phyloP scores from a whole-genome alignment of 176 grass and related monocot genomes.

The Saccharum officinarum region DNA sequence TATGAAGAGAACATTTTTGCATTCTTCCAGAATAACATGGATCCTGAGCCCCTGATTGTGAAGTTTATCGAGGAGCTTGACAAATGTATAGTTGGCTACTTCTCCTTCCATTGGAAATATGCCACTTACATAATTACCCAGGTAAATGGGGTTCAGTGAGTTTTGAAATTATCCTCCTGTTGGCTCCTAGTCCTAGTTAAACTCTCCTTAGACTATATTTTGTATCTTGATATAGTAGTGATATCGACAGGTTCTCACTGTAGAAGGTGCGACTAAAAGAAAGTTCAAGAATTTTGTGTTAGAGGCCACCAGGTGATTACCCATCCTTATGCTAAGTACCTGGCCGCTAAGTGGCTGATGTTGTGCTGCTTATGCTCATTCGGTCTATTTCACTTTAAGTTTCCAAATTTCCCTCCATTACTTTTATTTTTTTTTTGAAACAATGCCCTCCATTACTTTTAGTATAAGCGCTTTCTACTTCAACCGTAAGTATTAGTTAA shows the following conservation, averaged over 20 bases:
- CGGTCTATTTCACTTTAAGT: neutral
- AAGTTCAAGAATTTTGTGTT: constrained; percentile 77
- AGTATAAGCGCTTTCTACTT: neutral
- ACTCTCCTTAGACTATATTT: neutral
- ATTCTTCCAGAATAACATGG: constrained; percentile 56
- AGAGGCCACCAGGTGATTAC: constrained; percentile 82
- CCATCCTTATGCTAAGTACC: neutral
- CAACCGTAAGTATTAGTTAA: neutral
- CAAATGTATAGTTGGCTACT: constrained; percentile 82
- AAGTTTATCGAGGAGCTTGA: constrained; percentile 89
- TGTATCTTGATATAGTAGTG: constrained; percentile 43
- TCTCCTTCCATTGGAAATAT: constrained; percentile 91
- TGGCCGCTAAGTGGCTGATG: neutral
- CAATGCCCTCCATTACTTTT: neutral
- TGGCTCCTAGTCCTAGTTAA: neutral
- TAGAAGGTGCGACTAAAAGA: constrained; percentile 61
- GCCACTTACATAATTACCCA: constrained; percentile 68
- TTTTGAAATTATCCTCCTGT: neutral
- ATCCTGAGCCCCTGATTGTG: constrained; percentile 52
- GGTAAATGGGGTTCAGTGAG: constrained; percentile 36
- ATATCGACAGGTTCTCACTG: constrained; percentile 59
- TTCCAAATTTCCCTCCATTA: neutral
- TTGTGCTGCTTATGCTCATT: constrained; percentile 8
- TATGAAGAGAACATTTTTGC: constrained; percentile 74
- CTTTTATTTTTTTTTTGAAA: neutral